Evolutionary conservation across 1,139 yeast species (phyloP), one percentile per base, ranked within the genome.

Genomic region (Groenewaldozyma auringiensis): DNA sequence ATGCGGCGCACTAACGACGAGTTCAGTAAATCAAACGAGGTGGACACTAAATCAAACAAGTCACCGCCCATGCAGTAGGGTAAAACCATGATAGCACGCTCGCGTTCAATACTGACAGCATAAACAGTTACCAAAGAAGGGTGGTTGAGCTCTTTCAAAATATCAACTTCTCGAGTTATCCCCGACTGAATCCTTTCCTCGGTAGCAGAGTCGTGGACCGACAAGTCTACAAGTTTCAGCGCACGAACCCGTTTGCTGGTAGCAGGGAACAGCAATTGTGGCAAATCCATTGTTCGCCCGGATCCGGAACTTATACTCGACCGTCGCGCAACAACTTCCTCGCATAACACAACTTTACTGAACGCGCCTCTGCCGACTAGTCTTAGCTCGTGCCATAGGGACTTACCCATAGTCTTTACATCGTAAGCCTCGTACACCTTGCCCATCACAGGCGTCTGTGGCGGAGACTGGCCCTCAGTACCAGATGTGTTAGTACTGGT

Each of bases 11-110:
- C 22, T 21, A 33, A 37, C 35, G 25, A 2, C 14, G 81, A 71
- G 36, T 70, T 60, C 36, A 75, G 50, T 17, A 62, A 53, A 13
- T 65, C 60, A 21, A 70, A 58, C 53, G 71, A 58, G n/a, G 65
- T 60, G 2, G 76, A 62, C 3, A 83, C 74, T 47, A 85, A 75
- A 37, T 79, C 80, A 56, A 81, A 80, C 39, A 92, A 64, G 58
- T 87, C 95, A 1, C 97, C 96, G 2, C 97, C 96, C 11, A 70
- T 66, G 58, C 89, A 84, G 60, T 76, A 85, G 2, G 88, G 86
- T 56, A 88, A 70, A 41, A 83, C 82, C 61, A 88, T 73, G 31
- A 77, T 47, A 4, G 71, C 69, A 4, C 63, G 53, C 11, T 52
- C 47, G 1, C 47, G 43, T 52, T 64, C 67, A 42, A 57, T 56